A percentile compares a stretch with the other conserved stretches of the same genome.
Evolutionary conservation across 2,329 filamentous ascomycete genomes (phyloP).

Genomic region (Pezicula radicicola): DNA sequence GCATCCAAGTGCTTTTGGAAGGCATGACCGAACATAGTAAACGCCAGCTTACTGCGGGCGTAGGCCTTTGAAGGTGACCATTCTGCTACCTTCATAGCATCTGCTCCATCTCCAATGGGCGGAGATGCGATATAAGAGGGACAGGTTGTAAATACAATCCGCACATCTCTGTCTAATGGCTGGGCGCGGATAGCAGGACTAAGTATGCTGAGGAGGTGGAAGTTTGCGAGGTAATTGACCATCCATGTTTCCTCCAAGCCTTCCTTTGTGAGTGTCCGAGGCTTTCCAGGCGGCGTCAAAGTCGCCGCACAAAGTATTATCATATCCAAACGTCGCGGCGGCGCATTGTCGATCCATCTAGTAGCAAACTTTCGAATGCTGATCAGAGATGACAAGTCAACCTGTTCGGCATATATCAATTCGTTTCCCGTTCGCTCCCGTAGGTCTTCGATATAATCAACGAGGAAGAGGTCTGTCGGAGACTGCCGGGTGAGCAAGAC

Average conservation of each 20-base stretch:
- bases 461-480: conserved; percentile 80
- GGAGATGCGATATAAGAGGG: conserved; percentile 81
- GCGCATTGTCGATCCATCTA: conserved; percentile 95
- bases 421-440: conserved; percentile 74
- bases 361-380: conserved; percentile 92
- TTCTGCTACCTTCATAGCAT: conserved; percentile 38
- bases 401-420: conserved; percentile 92
- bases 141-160: conserved; percentile 83
- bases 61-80: conserved; percentile 59
- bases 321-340: conserved; percentile 85
- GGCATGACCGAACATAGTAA: conserved; percentile 85
- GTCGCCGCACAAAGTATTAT: conserved; percentile 83
- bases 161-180: conserved; percentile 88
- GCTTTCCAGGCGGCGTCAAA: conserved; percentile 64
- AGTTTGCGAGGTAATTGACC: conserved; percentile 93
- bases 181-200: conserved; percentile 88
- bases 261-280: conserved; percentile 63
- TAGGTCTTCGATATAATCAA: conserved; percentile 89
- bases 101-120: conserved; percentile 52
- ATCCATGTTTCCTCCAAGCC: conserved; percentile 90
- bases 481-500: conserved; percentile 83
- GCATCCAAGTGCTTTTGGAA: conserved; percentile 89
- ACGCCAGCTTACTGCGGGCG: conserved; percentile 68
- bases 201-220: conserved; percentile 88
- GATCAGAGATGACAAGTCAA: conserved; percentile 84